phyloP scores from a whole-genome alignment of 192 early-diverging fungal species.

The Podila epicladia region DNA sequence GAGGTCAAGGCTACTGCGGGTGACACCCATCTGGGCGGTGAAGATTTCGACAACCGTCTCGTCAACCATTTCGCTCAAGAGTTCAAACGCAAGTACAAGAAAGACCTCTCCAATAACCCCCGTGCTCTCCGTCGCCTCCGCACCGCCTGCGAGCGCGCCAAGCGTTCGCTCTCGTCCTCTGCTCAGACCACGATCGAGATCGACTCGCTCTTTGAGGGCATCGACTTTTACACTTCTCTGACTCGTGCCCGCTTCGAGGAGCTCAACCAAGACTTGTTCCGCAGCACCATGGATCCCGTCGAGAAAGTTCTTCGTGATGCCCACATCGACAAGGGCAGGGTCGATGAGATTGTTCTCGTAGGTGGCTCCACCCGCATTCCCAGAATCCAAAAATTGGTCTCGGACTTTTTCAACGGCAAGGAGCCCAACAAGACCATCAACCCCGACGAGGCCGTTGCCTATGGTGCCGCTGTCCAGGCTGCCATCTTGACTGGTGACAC shows the following conservation, averaged over 20 bases:
- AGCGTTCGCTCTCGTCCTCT: conserved; percentile 94
- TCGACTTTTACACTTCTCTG: conserved; percentile 98
- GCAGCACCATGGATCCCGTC: conserved; percentile 93
- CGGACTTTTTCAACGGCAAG: conserved; percentile 98
- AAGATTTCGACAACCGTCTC: conserved; percentile 99
- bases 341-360: conserved; percentile 94
- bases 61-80: conserved; percentile 94
- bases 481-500: conserved; percentile 95
- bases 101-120: conserved; percentile 88
- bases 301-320: conserved; percentile 96
- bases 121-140: conserved; percentile 97
- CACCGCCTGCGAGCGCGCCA: conserved; percentile 97
- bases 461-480: conserved; percentile 98
- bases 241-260: conserved; percentile 99
- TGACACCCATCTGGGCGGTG: conserved; percentile 99
- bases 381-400: conserved; percentile 97
- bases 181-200: conserved; percentile 96
- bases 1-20: conserved; percentile 98
- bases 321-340: conserved; percentile 89
- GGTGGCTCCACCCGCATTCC: conserved; percentile 99
- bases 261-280: conserved; percentile 96
- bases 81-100: conserved; percentile 99
- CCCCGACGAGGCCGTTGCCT: conserved; percentile 99
- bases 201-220: conserved; percentile 96
- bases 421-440: conserved; percentile 99